Evolutionary conservation across 371 early-diverging fungal genomes (phyloP).

Genomic region (Globomyces sp.): DNA sequence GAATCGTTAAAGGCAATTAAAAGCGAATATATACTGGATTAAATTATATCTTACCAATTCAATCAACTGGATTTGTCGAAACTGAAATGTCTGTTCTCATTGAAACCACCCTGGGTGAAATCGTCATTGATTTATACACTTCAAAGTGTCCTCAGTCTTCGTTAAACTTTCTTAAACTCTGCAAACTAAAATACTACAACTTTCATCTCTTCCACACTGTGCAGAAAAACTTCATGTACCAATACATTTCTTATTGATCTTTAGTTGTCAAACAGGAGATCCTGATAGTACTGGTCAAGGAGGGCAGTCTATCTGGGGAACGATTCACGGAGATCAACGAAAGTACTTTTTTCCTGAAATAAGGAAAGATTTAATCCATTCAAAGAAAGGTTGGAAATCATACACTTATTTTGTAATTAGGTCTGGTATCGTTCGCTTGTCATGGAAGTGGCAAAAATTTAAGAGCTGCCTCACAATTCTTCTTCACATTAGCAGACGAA

Average conservation of each 20-base stretch:
- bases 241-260: slow-evolving; percentile 24
- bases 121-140: slow-evolving; percentile 88
- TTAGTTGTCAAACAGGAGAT: slow-evolving; percentile 11
- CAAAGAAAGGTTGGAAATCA: slow-evolving; percentile 44
- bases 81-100: slow-evolving; percentile 31
- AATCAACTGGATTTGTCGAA: too few relatives aligned
- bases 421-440: not conserved
- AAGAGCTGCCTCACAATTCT: slow-evolving; percentile 82
- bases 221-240: slow-evolving; percentile 85
- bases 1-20: too few relatives aligned
- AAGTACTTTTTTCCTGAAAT: slow-evolving; percentile 75
- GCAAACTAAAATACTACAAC: slow-evolving; percentile 94
- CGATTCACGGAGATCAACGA: slow-evolving; percentile 34
- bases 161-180: slow-evolving; percentile 89
- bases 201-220: slow-evolving; percentile 82
- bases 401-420: not conserved
- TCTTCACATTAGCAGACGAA: slow-evolving; percentile 84
- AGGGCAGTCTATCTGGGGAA: slow-evolving; percentile 8
- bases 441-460: not conserved
- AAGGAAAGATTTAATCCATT: slow-evolving; percentile 84
- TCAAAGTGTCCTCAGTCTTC: slow-evolving; percentile 73
- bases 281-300: not conserved
- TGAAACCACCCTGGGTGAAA: slow-evolving; percentile 91
- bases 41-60: too few relatives aligned
- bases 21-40: too few relatives aligned